Conservation (phyloP, 495 filamentous ascomycete species). For the Penicillium lividum region DNA sequence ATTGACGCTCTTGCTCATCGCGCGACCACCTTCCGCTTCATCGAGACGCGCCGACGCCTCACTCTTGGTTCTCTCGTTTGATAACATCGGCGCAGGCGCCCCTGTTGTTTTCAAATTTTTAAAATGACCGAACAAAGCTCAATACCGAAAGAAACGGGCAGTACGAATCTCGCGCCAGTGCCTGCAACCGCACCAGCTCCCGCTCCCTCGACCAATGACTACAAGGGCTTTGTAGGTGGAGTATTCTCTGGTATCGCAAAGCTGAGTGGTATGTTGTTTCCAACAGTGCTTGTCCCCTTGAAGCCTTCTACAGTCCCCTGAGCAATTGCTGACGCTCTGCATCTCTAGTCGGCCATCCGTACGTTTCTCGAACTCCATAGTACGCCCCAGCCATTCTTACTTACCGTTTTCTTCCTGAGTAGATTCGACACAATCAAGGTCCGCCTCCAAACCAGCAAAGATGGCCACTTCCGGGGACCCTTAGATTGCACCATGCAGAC, state of each 20-base stretch:
- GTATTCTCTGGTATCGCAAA: conserved; percentile 94
- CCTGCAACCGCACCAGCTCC: conserved; percentile 16
- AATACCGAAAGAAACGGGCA: conserved; percentile 5
- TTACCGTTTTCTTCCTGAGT: conserved; percentile 12
- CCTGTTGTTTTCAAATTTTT: conserved; percentile 9
- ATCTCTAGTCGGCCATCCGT: conserved; percentile 65
- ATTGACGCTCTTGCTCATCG: not conserved
- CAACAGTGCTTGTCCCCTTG: not conserved
- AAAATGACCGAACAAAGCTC: conserved; percentile 18
- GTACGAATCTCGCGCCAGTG: conserved; percentile 14
- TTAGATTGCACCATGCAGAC: conserved; percentile 84
- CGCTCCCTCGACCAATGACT: conserved; percentile 44
- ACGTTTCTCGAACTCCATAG: conserved; percentile 7
- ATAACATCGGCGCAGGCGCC: conserved; percentile 35
- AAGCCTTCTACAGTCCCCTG: not conserved
- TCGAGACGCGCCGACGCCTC: conserved; percentile 10
- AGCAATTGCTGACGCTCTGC: not conserved
- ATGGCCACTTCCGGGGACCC: conserved; percentile 78
- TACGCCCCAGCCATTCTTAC: not conserved
- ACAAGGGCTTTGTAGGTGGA: conserved; percentile 93
- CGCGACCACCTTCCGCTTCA: conserved; percentile 12
- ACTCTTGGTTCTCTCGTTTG: not conserved
- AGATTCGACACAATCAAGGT: conserved; percentile 96
- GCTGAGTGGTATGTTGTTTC: conserved; percentile 63
- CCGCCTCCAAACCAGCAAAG: conserved; percentile 82